Conservation (phyloP, 1,284 basidiomycete genomes). For the Baeospora myosura region DNA sequence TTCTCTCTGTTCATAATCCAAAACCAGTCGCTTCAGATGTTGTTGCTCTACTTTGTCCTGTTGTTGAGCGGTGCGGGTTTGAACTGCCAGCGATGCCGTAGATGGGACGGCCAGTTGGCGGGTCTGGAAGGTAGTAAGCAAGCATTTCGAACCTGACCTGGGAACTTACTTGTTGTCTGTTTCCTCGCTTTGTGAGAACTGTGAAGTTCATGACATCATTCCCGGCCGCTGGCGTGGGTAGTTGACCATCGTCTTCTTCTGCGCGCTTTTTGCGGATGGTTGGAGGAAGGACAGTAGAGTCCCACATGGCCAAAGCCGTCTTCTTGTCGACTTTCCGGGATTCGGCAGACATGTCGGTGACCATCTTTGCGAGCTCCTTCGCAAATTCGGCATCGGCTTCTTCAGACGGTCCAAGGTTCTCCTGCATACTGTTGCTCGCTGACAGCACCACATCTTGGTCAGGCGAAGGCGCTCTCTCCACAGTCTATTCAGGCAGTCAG, state of each 20-base stretch:
- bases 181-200: slow-evolving; percentile 88
- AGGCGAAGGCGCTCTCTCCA: slow-evolving; percentile 66
- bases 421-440: slow-evolving; percentile 43
- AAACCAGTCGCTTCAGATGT: slow-evolving; percentile 87
- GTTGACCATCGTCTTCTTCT: slow-evolving; percentile 48
- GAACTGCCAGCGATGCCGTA: slow-evolving; percentile 80
- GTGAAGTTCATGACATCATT: slow-evolving; percentile 84
- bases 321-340: slow-evolving; percentile 81
- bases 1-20: slow-evolving; percentile 80
- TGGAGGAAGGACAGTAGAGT: slow-evolving; percentile 72
- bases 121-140: slow-evolving; percentile 37
- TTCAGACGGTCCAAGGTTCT: slow-evolving; percentile 68
- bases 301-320: slow-evolving; percentile 77
- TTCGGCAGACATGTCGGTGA: slow-evolving; percentile 79
- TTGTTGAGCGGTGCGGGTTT: slow-evolving; percentile 83
- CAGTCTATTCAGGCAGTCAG: slow-evolving; percentile 31
- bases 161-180: slow-evolving; percentile 75
- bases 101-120: slow-evolving; percentile 83
- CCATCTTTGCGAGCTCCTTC: slow-evolving; percentile 92
- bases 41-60: slow-evolving; percentile 94
- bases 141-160: background rate
- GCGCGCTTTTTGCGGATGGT: slow-evolving; percentile 52
- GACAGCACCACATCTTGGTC: slow-evolving; percentile 70
- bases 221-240: slow-evolving; percentile 25
- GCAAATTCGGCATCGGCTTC: slow-evolving; percentile 92